phyloP scores from a whole-genome alignment of 2,329 filamentous ascomycete genomes.

The Colletotrichum falcatum region DNA sequence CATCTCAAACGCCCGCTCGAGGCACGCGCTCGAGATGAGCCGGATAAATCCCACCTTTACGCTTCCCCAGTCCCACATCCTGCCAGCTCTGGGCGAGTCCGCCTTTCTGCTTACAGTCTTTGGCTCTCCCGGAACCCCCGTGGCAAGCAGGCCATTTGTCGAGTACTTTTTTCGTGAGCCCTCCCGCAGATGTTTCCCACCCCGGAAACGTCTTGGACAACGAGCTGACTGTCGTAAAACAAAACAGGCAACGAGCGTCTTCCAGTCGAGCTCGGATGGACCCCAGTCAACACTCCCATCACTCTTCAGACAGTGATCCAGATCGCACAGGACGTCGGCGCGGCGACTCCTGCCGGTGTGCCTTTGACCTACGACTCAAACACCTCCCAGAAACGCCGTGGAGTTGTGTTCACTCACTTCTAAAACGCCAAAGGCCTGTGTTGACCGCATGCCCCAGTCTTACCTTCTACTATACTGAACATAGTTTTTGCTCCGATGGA shows the following conservation, averaged over 20 bases:
- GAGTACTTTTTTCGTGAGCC: constrained; percentile 62
- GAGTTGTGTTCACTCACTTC: not conserved
- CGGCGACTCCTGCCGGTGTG: constrained; percentile 10
- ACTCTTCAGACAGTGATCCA: not conserved
- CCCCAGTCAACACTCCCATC: constrained; percentile 9
- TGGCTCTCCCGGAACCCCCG: constrained; percentile 55
- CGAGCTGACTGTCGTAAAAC: not conserved
- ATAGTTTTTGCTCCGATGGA: not conserved
- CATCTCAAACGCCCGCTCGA: constrained; percentile 57
- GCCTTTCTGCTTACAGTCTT: constrained; percentile 62
- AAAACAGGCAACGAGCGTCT: constrained; percentile 35
- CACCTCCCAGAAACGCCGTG: not conserved
- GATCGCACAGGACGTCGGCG: constrained; percentile 4
- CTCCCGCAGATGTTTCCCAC: too few relatives aligned
- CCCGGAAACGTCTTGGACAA: too few relatives aligned
- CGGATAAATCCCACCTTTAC: constrained; percentile 61
- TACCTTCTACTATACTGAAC: not conserved
- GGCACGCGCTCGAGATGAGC: constrained; percentile 56
- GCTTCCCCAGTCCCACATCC: constrained; percentile 55
- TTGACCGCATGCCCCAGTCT: not conserved
- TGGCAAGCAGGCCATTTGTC: constrained; percentile 54
- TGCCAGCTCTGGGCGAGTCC: constrained; percentile 62
- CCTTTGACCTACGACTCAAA: constrained; percentile 11
- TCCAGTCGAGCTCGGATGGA: constrained; percentile 31
- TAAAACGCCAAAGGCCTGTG: not conserved